phyloP scores from a whole-genome alignment of 2,329 filamentous ascomycete species.

The Paracoccidioides lutzii region DNA sequence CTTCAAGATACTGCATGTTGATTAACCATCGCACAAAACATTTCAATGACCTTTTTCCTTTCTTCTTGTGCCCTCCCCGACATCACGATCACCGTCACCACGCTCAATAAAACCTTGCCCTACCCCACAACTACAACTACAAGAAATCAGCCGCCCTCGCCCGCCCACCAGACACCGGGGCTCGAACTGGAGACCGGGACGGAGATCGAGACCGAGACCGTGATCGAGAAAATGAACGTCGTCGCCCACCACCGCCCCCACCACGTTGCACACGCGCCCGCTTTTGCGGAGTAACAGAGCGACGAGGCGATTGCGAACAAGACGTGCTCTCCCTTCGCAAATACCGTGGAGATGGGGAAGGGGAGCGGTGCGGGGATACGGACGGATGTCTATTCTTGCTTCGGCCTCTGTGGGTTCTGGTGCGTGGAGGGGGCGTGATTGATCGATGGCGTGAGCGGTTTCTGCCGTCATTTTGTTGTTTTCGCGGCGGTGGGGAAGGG shows the following conservation, averaged over 20 bases:
- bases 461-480: constrained; percentile 9
- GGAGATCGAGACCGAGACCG: constrained; percentile 9
- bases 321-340: constrained; percentile 9
- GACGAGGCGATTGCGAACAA: constrained; percentile 10
- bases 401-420: constrained; percentile 10
- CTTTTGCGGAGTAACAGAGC: constrained; percentile 13
- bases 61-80: no score
- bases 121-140: not conserved
- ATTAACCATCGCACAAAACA: not conserved
- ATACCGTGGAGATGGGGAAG: constrained; percentile 13
- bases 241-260: constrained; percentile 6
- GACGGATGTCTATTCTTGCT: constrained; percentile 5
- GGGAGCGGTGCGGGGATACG: constrained; percentile 18
- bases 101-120: not conserved
- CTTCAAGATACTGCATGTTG: not conserved
- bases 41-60: not conserved
- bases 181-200: constrained; percentile 13
- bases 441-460: not conserved
- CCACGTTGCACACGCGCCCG: constrained; percentile 4
- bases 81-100: no score
- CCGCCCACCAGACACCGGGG: constrained; percentile 5
- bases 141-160: constrained; percentile 11
- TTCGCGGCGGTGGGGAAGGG: constrained; percentile 12
- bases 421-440: constrained; percentile 16
- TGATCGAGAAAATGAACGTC: not conserved